These are phyloP conservation scores for Polygonum aviculare DNA, from an alignment of 148 eudicot genomes.

Conservation along the genomic window DNA sequence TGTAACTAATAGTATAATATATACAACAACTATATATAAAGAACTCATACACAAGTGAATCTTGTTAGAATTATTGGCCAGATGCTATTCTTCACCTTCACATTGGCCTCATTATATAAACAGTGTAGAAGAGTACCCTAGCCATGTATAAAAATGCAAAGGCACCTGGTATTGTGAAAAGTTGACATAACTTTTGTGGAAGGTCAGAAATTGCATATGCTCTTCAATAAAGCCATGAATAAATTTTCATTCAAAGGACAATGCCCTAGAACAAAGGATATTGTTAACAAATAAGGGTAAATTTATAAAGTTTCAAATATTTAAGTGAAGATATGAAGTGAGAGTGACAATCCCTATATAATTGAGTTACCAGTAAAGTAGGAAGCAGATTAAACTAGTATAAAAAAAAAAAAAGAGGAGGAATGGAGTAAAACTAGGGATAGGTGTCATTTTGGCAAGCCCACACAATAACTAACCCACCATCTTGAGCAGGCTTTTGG, in stretches of 20 bases:
- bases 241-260: background rate
- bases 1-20: background rate
- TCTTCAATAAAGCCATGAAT: background rate
- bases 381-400: background rate
- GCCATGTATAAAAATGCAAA: background rate
- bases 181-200: background rate
- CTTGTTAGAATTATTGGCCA: background rate
- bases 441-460: conserved; percentile 2
- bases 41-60: background rate
- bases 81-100: background rate
- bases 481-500: background rate
- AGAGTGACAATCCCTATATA: conserved; percentile 1
- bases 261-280: background rate
- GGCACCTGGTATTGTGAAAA: background rate
- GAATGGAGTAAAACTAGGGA: conserved; percentile 6
- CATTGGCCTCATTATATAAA: background rate
- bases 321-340: background rate
- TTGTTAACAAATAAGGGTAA: background rate
- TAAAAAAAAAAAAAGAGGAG: background rate
- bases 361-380: conserved; percentile 6
- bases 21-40: background rate
- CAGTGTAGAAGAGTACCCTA: background rate
- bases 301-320: background rate
- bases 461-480: background rate
- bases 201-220: background rate